Evolutionary conservation across 169 alveolate species (phyloP), one percentile per base, ranked within the genome.

Genomic region (Theileria orientalis): DNA sequence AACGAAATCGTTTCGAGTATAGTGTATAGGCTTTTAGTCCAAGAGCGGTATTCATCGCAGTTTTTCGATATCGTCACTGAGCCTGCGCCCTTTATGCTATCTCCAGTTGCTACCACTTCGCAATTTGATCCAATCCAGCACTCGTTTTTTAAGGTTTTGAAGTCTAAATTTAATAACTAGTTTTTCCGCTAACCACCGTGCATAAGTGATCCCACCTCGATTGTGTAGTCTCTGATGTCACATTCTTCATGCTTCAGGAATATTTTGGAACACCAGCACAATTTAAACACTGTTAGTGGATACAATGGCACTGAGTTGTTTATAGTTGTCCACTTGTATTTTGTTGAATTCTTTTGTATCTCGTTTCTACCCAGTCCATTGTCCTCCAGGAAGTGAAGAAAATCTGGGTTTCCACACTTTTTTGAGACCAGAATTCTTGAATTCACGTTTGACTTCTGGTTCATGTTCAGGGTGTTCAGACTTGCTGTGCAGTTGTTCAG

Each of bases 71-170:
- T 14, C 25, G 59, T 14, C 61, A 63, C 21, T 63, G 59, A n/a
- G 3, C 72, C 72, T 27, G 1, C 19, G 16, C 6, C 51, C 19
- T 63, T 63, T 25, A 30, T n/a, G 51, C 25, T 19, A 29, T 33
- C 0, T 1, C 25, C 51, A 32, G 1, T 25, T 32, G 21, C 35
- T 14, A 30, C n/a, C 19, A 63, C 35, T n/a, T 42, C 40, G 35
- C 76, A 68, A 21, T 5, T 8, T 8, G 76, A 19, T 40, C 76
- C 76, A 35, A 46, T 35, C 76, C 76, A 68, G 29, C 76, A 68
- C 19, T 6, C 13, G 16, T 56, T 1, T 27, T 23, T 23, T n/a
- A 16, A 9, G 37, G 0, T n/a, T 14, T 8, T 56, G 16, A 32
- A 30, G 14, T 25, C 66, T 56, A 56, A 56, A 56, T 56, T n/a